phyloP scores from a whole-genome alignment of 768 basidiomycete genomes.

The Amanita rubescens region DNA sequence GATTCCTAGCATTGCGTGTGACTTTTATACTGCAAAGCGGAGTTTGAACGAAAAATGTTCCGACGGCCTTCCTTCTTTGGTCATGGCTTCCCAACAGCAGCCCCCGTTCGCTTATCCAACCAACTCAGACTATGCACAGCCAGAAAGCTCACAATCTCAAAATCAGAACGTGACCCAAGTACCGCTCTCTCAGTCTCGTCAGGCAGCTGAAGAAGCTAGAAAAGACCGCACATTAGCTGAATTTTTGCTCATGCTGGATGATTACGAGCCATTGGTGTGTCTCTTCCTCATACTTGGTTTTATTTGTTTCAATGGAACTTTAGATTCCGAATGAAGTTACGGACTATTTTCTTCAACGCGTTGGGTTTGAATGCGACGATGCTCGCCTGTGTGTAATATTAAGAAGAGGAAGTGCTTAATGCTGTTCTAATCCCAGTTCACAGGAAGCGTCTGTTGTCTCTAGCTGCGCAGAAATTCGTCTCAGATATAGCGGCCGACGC shows the following conservation, averaged over 20 bases:
- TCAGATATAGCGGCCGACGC: constrained; percentile 96
- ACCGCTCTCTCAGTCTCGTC: constrained; percentile 41
- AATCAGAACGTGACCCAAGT: constrained; percentile 21
- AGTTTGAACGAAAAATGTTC: constrained; percentile 26
- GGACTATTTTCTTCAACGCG: constrained; percentile 92
- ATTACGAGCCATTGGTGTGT: constrained; percentile 89
- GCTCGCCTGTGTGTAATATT: constrained; percentile 59
- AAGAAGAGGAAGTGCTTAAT: not conserved
- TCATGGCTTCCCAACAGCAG: constrained; percentile 29
- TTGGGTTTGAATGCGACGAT: constrained; percentile 95
- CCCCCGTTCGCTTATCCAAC: too few species aligned
- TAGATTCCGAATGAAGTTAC: constrained; percentile 98
- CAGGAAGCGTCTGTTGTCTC: constrained; percentile 89
- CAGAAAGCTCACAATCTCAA: too few species aligned
- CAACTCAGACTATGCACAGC: too few species aligned
- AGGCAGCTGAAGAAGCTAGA: constrained; percentile 71
- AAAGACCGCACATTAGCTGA: constrained; percentile 90
- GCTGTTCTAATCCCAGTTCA: not conserved
- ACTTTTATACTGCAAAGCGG: not conserved
- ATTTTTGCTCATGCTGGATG: constrained; percentile 93
- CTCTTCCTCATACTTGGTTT: not conserved
- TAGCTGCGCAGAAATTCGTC: constrained; percentile 97
- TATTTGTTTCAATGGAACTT: not conserved
- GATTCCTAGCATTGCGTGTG: too few species aligned
- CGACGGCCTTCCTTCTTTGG: constrained; percentile 11